Evolutionary conservation across 2,329 filamentous ascomycete species (phyloP), one percentile per base, ranked within the genome.

Genomic region (Cordyceps fumosorosea): DNA sequence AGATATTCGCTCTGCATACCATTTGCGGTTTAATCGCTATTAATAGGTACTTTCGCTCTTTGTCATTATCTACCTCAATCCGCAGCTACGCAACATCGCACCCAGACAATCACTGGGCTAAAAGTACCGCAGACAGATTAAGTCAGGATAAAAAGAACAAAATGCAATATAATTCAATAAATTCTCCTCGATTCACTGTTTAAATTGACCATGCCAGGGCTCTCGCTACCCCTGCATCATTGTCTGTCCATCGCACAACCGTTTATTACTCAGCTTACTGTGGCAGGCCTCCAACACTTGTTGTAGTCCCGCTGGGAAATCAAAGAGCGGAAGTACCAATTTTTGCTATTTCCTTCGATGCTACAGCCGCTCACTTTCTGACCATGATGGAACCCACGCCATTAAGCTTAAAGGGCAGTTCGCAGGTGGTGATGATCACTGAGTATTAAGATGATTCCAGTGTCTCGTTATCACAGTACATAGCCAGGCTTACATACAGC

Each of bases 241-340:
- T 2, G 26, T 22, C 29, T 6, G 7, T 11, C n/a, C 55, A 56
- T 48, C 29, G n/a, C 18, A 47, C 26, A 34, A 22, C 55, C 42
- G 55, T 56, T 56, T 37, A 56, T 56, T 47, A 56, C 55, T 56
- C 55, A 56, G 55, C 55, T 56, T 34, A 56, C 55, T 18, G 29
- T 22, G 29, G 20, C 26, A 22, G 54, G 6, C 55, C 18, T 18
- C 29, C 42, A 48, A 20, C 18, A 56, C n/a, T n/a, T 29, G 29
- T 7, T 29, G 8, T 56, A 4, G 11, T 48, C 42, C 54, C 40
- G 26, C 54, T 37, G 26, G n/a, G 34, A 22, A 2, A 29, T 29
- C 54, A 48, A n/a, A 3, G 18, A 29, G 12, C 11, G 44, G 42
- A 22, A 11, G 26, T 22, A 37, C 11, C 18, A 56, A 26, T 10